Evolutionary conservation across 208 protist genomes (phyloP).

Genomic region (Acanthamoeba divionensis): DNA sequence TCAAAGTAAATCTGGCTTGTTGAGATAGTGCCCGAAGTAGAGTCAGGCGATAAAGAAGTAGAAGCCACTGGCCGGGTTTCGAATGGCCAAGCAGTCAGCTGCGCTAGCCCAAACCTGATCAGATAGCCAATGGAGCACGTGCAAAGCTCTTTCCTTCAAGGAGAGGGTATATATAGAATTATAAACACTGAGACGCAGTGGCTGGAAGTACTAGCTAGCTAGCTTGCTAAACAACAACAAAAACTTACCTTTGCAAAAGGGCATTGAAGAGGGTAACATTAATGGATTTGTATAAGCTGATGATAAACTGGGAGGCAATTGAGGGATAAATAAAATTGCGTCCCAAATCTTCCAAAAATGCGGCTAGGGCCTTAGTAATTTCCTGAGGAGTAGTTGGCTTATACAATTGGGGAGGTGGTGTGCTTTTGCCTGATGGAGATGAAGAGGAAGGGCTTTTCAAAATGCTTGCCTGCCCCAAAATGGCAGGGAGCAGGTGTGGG

Average conservation of each 20-base stretch:
- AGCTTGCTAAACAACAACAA: too few relatives aligned
- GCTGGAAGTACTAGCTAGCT: too few relatives aligned
- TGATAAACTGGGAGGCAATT: not conserved
- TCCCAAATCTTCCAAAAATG: not conserved
- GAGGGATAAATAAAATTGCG: not conserved
- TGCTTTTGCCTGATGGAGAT: not conserved
- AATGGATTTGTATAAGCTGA: not conserved
- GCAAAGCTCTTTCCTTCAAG: not conserved
- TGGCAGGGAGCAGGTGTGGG: not conserved
- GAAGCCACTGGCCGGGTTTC: not conserved
- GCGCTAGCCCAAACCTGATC: not conserved
- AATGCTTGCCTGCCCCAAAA: not conserved
- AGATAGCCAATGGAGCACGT: not conserved
- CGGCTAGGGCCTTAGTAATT: not conserved
- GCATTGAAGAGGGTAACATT: not conserved
- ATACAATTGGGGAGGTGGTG: not conserved
- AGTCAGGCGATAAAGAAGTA: not conserved
- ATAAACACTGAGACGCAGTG: too few relatives aligned
- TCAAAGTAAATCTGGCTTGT: not conserved
- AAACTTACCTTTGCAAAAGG: too few relatives aligned
- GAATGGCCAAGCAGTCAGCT: not conserved
- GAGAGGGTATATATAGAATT: too few relatives aligned
- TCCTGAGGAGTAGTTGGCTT: not conserved
- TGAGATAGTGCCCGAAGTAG: not conserved
- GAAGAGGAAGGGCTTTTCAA: not conserved